Evolutionary conservation across 179 eudicot genomes (phyloP), one percentile per base, ranked within the genome.

Genomic region (Silene noctiflora): DNA sequence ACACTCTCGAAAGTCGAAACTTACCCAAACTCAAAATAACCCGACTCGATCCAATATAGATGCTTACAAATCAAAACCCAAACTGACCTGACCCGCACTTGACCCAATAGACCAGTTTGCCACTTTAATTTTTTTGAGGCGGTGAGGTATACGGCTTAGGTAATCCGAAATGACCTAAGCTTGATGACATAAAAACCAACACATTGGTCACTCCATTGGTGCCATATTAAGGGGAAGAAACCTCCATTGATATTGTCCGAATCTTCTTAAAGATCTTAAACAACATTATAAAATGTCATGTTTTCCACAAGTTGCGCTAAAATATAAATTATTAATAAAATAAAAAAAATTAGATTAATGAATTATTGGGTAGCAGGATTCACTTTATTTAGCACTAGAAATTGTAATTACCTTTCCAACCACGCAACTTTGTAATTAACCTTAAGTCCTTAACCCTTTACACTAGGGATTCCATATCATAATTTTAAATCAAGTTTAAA

Each of bases 361-460:
- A 19, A 3, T 24, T 46, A 39, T 35, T 68, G 55, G 72, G 14
- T 68, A 19, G 55, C 19, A 44, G 56, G 72, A 44, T 69, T 21
- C 17, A n/a, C 56, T 70, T 70, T 48, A 51, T 22, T 44, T 22
- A 25, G 60, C 74, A 51, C 74, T 48, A 24, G 2, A 35, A 29
- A 65, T 39, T 42, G 56, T 42, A 48, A 24, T 68, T 39, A 19
- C 72, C 44, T 68, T 68, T 68, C 72, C 72, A 68, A 39, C 55
- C 27, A 68, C 42, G 55, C 72, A 68, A 68, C 51, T 21, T 42
- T 44, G 31, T 42, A 42, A 44, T 69, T 69, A 69, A 42, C 72
- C 72, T 69, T n/a, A n/a, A n/a, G n/a, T n/a, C n/a, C n/a, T 27
- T 69, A 46, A 69, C 48, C 48, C 53, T 67, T 67, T 67, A 8